phyloP scores from a whole-genome alignment of 768 basidiomycete genomes.

The Amanita brunnescens region DNA sequence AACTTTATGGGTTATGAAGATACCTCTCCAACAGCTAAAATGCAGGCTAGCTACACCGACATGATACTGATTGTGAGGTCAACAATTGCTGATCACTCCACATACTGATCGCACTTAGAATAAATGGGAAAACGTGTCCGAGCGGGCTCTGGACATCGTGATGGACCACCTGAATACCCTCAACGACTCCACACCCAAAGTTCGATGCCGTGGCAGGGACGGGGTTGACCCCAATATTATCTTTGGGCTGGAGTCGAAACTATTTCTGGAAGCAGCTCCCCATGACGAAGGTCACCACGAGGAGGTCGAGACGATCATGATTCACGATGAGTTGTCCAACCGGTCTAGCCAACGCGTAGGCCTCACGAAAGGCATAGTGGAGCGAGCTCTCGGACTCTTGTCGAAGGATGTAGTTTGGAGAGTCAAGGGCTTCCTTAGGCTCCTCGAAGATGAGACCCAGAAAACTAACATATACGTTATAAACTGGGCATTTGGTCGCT shows the following conservation, averaged over 20 bases:
- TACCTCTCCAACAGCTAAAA: slow-evolving; percentile 81
- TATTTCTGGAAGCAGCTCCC: slow-evolving; percentile 37
- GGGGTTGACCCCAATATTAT: slow-evolving; percentile 73
- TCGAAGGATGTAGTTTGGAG: slow-evolving; percentile 69
- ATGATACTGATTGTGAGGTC: slow-evolving; percentile 68
- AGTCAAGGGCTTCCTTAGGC: slow-evolving; percentile 79
- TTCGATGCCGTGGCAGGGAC: slow-evolving; percentile 52
- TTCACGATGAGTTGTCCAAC: slow-evolving; percentile 29
- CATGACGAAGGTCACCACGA: slow-evolving; percentile 44
- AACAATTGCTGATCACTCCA: background rate
- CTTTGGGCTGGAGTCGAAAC: slow-evolving; percentile 84
- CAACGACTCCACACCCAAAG: slow-evolving; percentile 85
- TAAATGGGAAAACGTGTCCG: slow-evolving; percentile 84
- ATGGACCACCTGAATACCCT: slow-evolving; percentile 83
- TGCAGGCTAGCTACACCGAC: slow-evolving; percentile 95
- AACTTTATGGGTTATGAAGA: slow-evolving; percentile 94
- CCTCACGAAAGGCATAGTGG: slow-evolving; percentile 31
- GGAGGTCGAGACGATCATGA: slow-evolving; percentile 76
- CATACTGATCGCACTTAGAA: slow-evolving; percentile 39
- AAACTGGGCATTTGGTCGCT: slow-evolving; percentile 93
- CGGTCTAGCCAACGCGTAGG: slow-evolving; percentile 14
- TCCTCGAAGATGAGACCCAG: slow-evolving; percentile 23
- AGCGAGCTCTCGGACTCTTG: slow-evolving; percentile 38
- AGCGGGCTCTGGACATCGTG: slow-evolving; percentile 71
- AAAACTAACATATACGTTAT: slow-evolving; percentile 40